Evolutionary conservation across 345 rosid genomes (phyloP).

Genomic region (Salix dunnii): DNA sequence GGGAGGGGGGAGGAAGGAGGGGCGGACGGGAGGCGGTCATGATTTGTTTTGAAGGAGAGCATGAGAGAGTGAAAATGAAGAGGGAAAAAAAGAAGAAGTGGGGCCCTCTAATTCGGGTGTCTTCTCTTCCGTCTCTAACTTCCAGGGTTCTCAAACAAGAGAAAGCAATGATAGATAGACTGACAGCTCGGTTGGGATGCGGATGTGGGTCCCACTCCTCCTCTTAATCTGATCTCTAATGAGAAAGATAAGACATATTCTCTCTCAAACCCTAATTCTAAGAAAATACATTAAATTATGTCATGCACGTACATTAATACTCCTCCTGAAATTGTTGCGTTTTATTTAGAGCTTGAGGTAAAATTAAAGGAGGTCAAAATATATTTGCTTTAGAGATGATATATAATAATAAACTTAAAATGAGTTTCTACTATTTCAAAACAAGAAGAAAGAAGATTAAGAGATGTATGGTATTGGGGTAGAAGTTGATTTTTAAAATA

Average conservation of each 20-base stretch:
- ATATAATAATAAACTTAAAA: no score
- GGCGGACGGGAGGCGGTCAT: constrained; percentile 11
- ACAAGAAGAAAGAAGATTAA: no score
- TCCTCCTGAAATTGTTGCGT: no score
- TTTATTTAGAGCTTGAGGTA: not conserved
- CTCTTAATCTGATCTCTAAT: not conserved
- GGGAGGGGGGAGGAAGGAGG: not conserved
- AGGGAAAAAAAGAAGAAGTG: not conserved
- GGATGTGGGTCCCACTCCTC: not conserved
- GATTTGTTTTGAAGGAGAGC: constrained; percentile 6
- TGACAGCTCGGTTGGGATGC: not conserved
- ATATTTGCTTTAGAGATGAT: no score
- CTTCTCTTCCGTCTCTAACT: not conserved
- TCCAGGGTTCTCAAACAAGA: not conserved
- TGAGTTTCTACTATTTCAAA: no score
- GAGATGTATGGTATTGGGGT: no score
- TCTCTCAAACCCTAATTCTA: not conserved
- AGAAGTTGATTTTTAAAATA: no score
- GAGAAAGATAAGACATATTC: not conserved
- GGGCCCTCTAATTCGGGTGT: not conserved
- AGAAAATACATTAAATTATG: not conserved
- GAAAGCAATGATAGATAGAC: not conserved
- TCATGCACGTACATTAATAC: not conserved
- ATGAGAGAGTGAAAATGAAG: not conserved
- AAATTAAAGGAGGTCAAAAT: no score